Conservation (phyloP, 208 protist species). For the Trypanosomatidae sp. region DNA sequence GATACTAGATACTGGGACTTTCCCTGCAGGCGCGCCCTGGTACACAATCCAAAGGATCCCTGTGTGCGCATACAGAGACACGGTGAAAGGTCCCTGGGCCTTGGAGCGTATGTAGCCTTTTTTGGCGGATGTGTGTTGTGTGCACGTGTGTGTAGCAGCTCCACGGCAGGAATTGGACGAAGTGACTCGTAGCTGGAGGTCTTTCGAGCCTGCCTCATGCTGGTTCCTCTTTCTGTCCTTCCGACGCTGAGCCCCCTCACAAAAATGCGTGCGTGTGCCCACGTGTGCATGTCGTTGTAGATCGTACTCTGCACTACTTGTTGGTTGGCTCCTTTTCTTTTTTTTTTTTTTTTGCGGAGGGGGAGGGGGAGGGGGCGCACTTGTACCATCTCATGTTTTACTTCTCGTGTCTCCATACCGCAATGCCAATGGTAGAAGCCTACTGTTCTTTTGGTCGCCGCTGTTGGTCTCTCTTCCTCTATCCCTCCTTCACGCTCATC, state of each 20-base stretch:
- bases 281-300: neutral
- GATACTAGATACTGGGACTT: neutral
- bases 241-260: neutral
- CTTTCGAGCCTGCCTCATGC: neutral
- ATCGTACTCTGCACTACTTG: neutral
- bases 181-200: neutral
- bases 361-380: neutral
- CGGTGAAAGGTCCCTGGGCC: neutral
- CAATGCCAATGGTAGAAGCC: neutral
- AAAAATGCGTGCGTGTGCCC: neutral
- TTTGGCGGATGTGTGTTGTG: neutral
- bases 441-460: conserved; percentile 5
- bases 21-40: neutral
- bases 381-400: neutral
- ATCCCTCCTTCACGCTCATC: neutral
- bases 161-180: neutral
- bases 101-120: neutral
- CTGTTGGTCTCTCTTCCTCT: neutral
- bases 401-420: conserved; percentile 6
- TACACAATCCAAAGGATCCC: neutral
- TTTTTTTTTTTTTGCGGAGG: neutral
- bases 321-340: neutral
- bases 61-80: neutral
- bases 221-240: neutral
- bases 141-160: neutral